phyloP scores from a whole-genome alignment of 1,284 basidiomycete species.

The Pascua sp. region DNA sequence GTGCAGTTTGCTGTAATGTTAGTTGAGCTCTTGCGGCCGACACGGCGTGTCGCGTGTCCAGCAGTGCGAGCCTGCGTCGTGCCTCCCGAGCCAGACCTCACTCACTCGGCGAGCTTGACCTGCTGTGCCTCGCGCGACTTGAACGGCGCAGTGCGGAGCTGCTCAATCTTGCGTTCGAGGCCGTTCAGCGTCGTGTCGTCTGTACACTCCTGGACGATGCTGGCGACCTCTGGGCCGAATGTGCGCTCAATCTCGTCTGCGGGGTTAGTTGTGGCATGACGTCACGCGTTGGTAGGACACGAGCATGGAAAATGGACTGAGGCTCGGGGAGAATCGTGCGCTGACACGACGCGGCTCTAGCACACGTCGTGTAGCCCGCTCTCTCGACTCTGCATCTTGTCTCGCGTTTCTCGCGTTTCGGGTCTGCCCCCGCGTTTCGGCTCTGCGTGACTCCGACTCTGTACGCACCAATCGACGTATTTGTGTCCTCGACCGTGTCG shows the following conservation, averaged over 20 bases:
- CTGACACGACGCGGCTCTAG: not conserved
- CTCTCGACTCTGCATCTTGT: too few relatives aligned
- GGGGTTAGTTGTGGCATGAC: not conserved
- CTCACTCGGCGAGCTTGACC: slow-evolving; percentile 50
- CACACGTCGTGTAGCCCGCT: too few relatives aligned
- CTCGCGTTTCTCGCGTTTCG: not conserved
- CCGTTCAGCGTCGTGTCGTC: slow-evolving; percentile 37
- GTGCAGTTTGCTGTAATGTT: slow-evolving; percentile 43
- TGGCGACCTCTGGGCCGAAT: slow-evolving; percentile 46
- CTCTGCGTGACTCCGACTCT: too few relatives aligned
- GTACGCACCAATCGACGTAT: slow-evolving; percentile 40
- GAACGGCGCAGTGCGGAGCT: slow-evolving; percentile 43
- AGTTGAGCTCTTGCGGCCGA: not conserved
- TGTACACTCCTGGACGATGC: slow-evolving; percentile 48
- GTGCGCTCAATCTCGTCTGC: slow-evolving; percentile 37
- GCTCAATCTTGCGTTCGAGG: slow-evolving; percentile 43
- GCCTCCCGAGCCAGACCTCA: not conserved
- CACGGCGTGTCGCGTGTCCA: too few relatives aligned
- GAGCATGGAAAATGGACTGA: not conserved
- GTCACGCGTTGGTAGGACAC: not conserved
- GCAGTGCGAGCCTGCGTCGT: too few relatives aligned
- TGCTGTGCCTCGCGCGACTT: slow-evolving; percentile 48
- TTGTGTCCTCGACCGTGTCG: slow-evolving; percentile 52
- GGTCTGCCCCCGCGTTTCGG: too few relatives aligned
- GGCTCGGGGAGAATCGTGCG: not conserved